These are phyloP conservation scores for Onygena corvina DNA, from an alignment of 2,329 filamentous ascomycete species.

Conservation along the genomic window DNA sequence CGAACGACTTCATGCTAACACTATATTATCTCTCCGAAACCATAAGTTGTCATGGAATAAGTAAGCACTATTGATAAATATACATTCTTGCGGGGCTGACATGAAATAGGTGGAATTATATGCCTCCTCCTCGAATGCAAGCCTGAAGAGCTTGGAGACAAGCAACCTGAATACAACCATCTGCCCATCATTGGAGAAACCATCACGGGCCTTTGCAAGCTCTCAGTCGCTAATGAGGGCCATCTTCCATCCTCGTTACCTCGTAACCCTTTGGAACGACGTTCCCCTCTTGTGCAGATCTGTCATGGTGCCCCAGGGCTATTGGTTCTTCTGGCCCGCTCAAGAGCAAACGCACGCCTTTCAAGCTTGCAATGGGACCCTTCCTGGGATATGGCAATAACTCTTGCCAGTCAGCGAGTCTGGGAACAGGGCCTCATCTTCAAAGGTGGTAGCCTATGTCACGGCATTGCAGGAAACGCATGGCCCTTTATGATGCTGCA, in stretches of 20 bases:
- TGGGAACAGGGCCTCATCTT: slow-evolving; percentile 34
- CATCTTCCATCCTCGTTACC: slow-evolving; percentile 31
- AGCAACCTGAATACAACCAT: slow-evolving; percentile 17
- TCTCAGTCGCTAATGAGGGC: slow-evolving; percentile 26
- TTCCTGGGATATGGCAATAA: slow-evolving; percentile 29
- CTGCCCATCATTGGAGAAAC: slow-evolving; percentile 27
- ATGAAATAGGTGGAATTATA: slow-evolving; percentile 25
- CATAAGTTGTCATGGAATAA: slow-evolving; percentile 16
- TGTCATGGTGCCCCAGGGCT: slow-evolving; percentile 33
- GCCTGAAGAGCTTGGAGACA: slow-evolving; percentile 22
- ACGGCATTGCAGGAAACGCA: slow-evolving; percentile 33
- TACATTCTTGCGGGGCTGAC: background rate
- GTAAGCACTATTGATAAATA: slow-evolving; percentile 10
- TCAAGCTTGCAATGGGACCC: slow-evolving; percentile 25
- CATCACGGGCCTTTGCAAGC: slow-evolving; percentile 27
- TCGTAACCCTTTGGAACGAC: slow-evolving; percentile 16
- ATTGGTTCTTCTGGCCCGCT: slow-evolving; percentile 26
- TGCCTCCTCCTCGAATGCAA: slow-evolving; percentile 27
- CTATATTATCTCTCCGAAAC: background rate
- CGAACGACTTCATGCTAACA: background rate
- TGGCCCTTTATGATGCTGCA: slow-evolving; percentile 31
- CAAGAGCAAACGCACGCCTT: slow-evolving; percentile 23
- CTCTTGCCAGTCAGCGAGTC: slow-evolving; percentile 25
- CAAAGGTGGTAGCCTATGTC: slow-evolving; percentile 33
- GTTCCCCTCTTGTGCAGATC: slow-evolving; percentile 29